phyloP scores from a whole-genome alignment of 169 alveolate genomes.

The Prorocentrum cordatum region DNA sequence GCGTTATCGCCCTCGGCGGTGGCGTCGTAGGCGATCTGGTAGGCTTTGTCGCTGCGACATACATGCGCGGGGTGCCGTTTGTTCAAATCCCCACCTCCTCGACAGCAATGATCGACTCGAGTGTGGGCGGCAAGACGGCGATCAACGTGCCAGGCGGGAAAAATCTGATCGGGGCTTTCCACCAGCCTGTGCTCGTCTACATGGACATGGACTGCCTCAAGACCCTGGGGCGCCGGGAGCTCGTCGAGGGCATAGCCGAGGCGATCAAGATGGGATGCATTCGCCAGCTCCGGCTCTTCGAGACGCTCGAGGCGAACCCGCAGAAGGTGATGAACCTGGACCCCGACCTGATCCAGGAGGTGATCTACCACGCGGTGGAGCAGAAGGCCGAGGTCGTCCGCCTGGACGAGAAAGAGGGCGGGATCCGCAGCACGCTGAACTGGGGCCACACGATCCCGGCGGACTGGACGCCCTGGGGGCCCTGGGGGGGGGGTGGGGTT shows the following conservation, averaged over 20 bases:
- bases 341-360: not conserved
- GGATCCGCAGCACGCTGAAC: conserved; percentile 71
- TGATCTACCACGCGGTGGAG: conserved; percentile 10
- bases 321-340: no score
- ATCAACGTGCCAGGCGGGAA: conserved; percentile 71
- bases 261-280: conserved; percentile 71
- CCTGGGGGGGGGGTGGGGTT: no score
- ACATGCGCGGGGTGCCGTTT: conserved; percentile 73
- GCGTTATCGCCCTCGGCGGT: conserved; percentile 76
- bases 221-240: conserved; percentile 43
- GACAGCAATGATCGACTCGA: conserved; percentile 76
- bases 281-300: no score
- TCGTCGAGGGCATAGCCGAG: conserved; percentile 73
- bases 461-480: no score
- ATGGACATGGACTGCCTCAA: conserved; percentile 56
- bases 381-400: conserved; percentile 36
- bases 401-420: conserved; percentile 49
- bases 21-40: conserved; percentile 77
- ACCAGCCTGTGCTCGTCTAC: conserved; percentile 70
- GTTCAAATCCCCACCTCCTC: conserved; percentile 76
- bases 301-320: no score
- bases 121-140: conserved; percentile 78
- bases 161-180: conserved; percentile 74
- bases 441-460: conserved; percentile 75
- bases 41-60: conserved; percentile 75